Percentiles rank a stretch among this genome's conserved stretches.
Conservation (phyloP, 345 rosid species). For the Arabis hirsuta region DNA sequence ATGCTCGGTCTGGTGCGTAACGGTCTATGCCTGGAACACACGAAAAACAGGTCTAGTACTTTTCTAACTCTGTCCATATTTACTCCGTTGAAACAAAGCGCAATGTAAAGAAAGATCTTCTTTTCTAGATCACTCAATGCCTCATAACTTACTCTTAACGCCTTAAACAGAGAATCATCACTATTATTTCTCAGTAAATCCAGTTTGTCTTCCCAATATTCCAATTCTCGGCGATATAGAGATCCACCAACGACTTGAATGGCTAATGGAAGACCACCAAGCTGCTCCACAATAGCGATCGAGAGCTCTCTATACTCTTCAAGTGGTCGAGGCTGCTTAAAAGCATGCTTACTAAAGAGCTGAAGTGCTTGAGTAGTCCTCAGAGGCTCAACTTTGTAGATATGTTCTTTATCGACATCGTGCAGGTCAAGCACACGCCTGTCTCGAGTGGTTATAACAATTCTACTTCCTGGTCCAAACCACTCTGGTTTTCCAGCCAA, state of each 20-base stretch:
- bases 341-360: conserved; percentile 44
- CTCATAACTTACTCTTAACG: conserved; percentile 40
- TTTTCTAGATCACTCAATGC: conserved; percentile 32
- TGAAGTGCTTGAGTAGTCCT: conserved; percentile 42
- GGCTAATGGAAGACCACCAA: conserved; percentile 51
- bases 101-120: conserved; percentile 40
- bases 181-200: conserved; percentile 24
- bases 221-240: conserved; percentile 34
- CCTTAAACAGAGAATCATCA: conserved; percentile 22
- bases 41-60: conserved; percentile 31
- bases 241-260: conserved; percentile 46
- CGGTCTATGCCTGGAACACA: conserved; percentile 34
- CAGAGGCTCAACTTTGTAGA: conserved; percentile 42
- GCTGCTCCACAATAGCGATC: conserved; percentile 28
- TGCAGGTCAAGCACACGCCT: conserved; percentile 38
- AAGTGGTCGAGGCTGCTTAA: conserved; percentile 30
- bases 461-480: conserved; percentile 47
- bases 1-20: conserved; percentile 39
- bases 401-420: conserved; percentile 14
- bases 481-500: conserved; percentile 35
- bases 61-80: conserved; percentile 39
- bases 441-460: conserved; percentile 43
- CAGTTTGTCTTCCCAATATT: conserved; percentile 40
- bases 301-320: conserved; percentile 39
- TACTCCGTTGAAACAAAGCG: conserved; percentile 40